A percentile compares a stretch with the other conserved stretches of the same genome.
phyloP scores from a whole-genome alignment of 495 filamentous ascomycete genomes.

The Astrocystis sublimbata region DNA sequence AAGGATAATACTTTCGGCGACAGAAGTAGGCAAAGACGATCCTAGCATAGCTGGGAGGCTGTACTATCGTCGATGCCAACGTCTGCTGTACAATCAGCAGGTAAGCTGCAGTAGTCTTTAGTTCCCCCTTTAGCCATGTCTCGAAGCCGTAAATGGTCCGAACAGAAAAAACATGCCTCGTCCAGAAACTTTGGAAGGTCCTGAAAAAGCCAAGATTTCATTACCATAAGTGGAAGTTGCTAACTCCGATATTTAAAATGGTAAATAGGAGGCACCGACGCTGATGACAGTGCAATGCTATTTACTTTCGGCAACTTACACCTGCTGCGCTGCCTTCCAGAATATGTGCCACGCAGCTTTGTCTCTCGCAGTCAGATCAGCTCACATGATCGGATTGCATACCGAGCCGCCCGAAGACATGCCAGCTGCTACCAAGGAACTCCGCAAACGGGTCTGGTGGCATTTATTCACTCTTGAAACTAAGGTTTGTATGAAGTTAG shows the following conservation, averaged over 20 bases:
- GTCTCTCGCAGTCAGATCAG: constrained; percentile 47
- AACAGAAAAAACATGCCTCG: too few relatives aligned
- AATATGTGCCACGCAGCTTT: constrained; percentile 49
- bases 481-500: constrained; percentile 53
- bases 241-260: too few relatives aligned
- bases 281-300: constrained; percentile 55
- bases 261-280: constrained; percentile 53
- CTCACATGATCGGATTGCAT: constrained; percentile 56
- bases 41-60: constrained; percentile 47
- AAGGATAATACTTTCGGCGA: constrained; percentile 10
- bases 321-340: constrained; percentile 49
- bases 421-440: constrained; percentile 38
- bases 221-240: too few relatives aligned
- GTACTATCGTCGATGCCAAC: constrained; percentile 48
- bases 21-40: constrained; percentile 34
- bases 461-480: constrained; percentile 48
- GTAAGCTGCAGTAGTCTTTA: too few relatives aligned
- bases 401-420: constrained; percentile 44
- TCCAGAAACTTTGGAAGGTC: too few relatives aligned
- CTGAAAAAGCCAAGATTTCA: too few relatives aligned
- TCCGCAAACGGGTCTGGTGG: constrained; percentile 57
- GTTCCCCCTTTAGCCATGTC: too few relatives aligned
- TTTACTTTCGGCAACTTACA: constrained; percentile 46
- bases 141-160: too few relatives aligned
- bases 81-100: constrained; percentile 46